These are phyloP conservation scores for Leucogyrophana mollusca DNA, from an alignment of 768 basidiomycete genomes.

Conservation along the genomic window DNA sequence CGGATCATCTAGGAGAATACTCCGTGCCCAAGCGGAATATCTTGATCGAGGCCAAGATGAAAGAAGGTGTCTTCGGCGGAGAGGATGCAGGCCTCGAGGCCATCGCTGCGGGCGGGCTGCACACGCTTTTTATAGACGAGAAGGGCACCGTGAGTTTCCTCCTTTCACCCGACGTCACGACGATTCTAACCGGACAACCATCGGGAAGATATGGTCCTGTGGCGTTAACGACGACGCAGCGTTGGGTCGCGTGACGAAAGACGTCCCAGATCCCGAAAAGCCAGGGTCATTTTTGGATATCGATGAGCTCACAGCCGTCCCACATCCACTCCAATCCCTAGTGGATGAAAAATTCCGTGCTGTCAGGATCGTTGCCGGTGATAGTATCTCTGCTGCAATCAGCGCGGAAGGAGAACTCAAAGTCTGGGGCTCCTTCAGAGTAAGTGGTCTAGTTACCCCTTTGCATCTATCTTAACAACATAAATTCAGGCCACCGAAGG, in stretches of 20 bases:
- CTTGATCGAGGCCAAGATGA: conserved; percentile 77
- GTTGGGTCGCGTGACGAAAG: conserved; percentile 73
- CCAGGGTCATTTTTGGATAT: conserved; percentile 56
- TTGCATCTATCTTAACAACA: background rate
- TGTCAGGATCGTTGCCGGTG: conserved; percentile 80
- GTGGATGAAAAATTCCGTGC: conserved; percentile 82
- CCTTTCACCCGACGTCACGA: conserved; percentile 6
- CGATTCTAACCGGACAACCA: background rate
- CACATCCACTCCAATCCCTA: conserved; percentile 67
- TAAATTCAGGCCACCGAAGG: conserved; percentile 66
- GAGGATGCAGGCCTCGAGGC: conserved; percentile 79
- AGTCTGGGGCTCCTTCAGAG: conserved; percentile 90
- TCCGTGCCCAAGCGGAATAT: conserved; percentile 72
- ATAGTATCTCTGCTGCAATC: conserved; percentile 85
- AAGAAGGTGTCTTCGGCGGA: conserved; percentile 67
- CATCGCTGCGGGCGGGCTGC: conserved; percentile 83
- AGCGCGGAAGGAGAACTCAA: conserved; percentile 76
- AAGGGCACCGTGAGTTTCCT: conserved; percentile 73
- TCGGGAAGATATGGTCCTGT: conserved; percentile 73
- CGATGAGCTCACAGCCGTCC: conserved; percentile 50
- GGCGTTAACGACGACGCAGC: conserved; percentile 89
- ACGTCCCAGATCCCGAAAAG: conserved; percentile 57
- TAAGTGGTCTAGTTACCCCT: conserved; percentile 37
- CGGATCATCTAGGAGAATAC: conserved; percentile 67
- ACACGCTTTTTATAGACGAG: conserved; percentile 86